Percentiles rank a stretch among this genome's conserved stretches.
These are phyloP conservation scores for Microascus cirrosus DNA, from an alignment of 2,329 filamentous ascomycete species.

Conservation along the genomic window DNA sequence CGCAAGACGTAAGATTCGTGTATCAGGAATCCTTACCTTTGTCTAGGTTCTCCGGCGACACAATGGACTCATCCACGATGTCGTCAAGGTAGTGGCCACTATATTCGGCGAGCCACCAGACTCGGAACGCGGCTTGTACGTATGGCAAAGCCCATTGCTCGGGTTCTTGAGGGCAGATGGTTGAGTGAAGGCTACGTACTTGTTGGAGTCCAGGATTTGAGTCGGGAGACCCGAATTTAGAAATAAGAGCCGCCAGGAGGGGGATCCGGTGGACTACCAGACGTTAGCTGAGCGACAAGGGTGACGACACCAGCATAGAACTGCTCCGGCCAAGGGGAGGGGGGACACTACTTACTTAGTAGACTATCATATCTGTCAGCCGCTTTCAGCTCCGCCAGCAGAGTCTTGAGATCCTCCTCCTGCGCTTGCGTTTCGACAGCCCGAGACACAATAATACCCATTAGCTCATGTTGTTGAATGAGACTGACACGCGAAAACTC, in stretches of 20 bases:
- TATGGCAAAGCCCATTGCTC: constrained; percentile 61
- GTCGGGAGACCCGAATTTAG: constrained; percentile 68
- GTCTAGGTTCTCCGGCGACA: constrained; percentile 51
- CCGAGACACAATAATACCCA: constrained; percentile 70
- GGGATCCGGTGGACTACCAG: constrained; percentile 67
- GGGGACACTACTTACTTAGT: constrained; percentile 34
- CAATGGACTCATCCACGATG: constrained; percentile 44
- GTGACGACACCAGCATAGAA: neutral
- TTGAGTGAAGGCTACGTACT: constrained; percentile 57
- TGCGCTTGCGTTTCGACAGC: constrained; percentile 67
- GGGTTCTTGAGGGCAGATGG: constrained; percentile 57
- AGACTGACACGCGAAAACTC: constrained; percentile 73
- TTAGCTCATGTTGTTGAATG: constrained; percentile 77
- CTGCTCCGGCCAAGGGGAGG: neutral
- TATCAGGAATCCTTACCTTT: constrained; percentile 25
- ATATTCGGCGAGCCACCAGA: constrained; percentile 90
- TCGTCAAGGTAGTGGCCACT: constrained; percentile 79
- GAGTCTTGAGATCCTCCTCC: constrained; percentile 59
- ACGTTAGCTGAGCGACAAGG: neutral
- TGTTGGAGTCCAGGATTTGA: constrained; percentile 55
- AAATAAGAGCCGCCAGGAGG: constrained; percentile 64
- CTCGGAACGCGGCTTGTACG: constrained; percentile 66
- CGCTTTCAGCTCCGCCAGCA: constrained; percentile 57
- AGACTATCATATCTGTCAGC: constrained; percentile 66
- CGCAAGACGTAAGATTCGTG: constrained; percentile 3